These are phyloP conservation scores for Pleurotus tuoliensis DNA, from an alignment of 768 basidiomycete species.

Conservation along the genomic window DNA sequence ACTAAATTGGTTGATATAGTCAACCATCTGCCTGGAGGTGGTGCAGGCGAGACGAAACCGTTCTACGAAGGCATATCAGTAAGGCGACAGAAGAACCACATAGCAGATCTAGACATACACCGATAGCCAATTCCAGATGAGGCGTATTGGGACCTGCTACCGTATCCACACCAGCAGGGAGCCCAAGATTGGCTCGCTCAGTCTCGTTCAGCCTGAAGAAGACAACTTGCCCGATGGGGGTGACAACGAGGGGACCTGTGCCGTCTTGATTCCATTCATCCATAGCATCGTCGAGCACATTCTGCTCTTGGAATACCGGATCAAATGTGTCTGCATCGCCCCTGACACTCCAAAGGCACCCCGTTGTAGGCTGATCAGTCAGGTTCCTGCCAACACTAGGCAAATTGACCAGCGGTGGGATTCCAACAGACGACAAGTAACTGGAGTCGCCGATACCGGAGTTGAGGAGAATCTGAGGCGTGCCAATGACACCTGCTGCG, in stretches of 20 bases:
- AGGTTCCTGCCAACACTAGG: slow-evolving; percentile 25
- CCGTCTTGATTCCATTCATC: slow-evolving; percentile 14
- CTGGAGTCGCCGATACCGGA: slow-evolving; percentile 22
- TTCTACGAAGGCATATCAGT: neutral
- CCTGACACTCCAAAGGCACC: slow-evolving; percentile 4
- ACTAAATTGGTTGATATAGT: slow-evolving; percentile 15
- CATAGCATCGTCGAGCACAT: slow-evolving; percentile 11
- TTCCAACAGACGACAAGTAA: slow-evolving; percentile 7
- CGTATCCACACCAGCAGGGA: slow-evolving; percentile 29
- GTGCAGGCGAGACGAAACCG: slow-evolving; percentile 7
- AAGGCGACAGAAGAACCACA: neutral
- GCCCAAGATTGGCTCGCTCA: slow-evolving; percentile 12
- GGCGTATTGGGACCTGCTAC: slow-evolving; percentile 29
- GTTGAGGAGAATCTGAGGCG: slow-evolving; percentile 19
- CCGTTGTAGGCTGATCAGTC: slow-evolving; percentile 15
- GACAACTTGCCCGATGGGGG: slow-evolving; percentile 5
- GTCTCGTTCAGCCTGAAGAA: neutral
- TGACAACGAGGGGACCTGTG: slow-evolving; percentile 16
- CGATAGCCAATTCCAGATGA: slow-evolving; percentile 31
- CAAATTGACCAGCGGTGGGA: slow-evolving; percentile 13
- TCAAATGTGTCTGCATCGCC: slow-evolving; percentile 13
- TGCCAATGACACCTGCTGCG: slow-evolving; percentile 24
- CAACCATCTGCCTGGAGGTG: slow-evolving; percentile 14
- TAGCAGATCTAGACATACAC: slow-evolving; percentile 21
- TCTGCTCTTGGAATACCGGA: slow-evolving; percentile 7